Evolutionary conservation across 257 asterid genomes (phyloP), one percentile per base, ranked within the genome.

Genomic region (Solanum chilense): DNA sequence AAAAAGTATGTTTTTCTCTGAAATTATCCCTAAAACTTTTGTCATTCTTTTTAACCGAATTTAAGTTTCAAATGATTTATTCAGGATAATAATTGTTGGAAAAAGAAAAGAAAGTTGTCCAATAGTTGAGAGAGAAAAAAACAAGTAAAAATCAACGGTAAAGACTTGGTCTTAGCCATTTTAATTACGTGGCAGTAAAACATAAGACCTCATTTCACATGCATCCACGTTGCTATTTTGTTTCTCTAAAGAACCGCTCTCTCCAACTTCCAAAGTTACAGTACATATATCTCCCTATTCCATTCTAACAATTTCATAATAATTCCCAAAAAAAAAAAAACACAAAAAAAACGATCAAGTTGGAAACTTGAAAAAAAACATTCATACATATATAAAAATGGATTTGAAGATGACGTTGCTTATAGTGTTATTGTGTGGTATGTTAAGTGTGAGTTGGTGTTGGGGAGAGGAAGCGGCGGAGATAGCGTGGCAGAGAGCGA

Each of bases 391-490:
- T 13, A 23, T 3, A 12, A 35, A 15, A 12, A 90, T 89, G 91
- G 90, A 66, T 23, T 89, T 83, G 52, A 86, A 73, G 81, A 83
- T 47, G 73, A 88, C 74, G 20, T 73, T 73, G 29, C 85, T 87
- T 18, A 21, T 86, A 14, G 47, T 87, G 60, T 84, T 86, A 71
- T 37, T 86, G 71, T 83, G 56, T 41, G 87, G 60, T 15, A 83
- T 82, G 71, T 37, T 70, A 44, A 20, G 68, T 52, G 39, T 76
- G n/a, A 41, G 86, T 20, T 70, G 78, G 73, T 47, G 91, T 39
- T 39, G 85, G 90, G 90, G 86, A 3, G 88, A 82, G 83, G 90
- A 87, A n/a, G 70, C 70, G 70, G 13, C 70, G 31, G 70, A 62
- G 31, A 62, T 62, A 10, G 70, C 16, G 7, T 21, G 3, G 68